A percentile compares a stretch with the other conserved stretches of the same genome.
Conservation (phyloP, 176 grass and related monocot species). For the Tuctoria greenei region DNA sequence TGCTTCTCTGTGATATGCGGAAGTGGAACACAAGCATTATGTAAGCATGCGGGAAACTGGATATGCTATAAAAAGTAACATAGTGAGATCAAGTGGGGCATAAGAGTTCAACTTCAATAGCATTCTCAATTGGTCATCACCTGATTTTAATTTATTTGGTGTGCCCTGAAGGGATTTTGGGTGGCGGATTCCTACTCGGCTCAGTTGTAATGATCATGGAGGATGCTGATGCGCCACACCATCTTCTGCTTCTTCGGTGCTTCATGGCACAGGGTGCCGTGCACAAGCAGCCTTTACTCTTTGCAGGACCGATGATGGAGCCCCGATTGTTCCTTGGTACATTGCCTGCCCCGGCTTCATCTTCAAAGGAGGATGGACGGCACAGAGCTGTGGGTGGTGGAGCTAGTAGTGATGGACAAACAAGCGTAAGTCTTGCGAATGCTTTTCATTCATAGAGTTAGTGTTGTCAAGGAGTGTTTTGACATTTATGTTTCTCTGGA, state of each 20-base stretch:
- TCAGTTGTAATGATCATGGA: conserved; percentile 93
- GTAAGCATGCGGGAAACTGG: neutral
- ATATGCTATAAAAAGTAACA: neutral
- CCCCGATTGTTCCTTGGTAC: conserved; percentile 79
- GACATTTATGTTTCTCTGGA: conserved; percentile 6
- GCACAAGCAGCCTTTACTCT: conserved; percentile 77
- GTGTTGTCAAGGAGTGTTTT: neutral
- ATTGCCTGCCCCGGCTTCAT: conserved; percentile 54
- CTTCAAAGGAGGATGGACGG: conserved; percentile 55
- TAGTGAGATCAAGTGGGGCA: neutral
- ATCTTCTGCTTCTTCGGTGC: conserved; percentile 74
- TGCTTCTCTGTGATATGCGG: neutral
- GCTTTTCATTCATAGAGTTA: neutral
- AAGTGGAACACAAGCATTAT: neutral
- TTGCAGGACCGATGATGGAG: conserved; percentile 60
- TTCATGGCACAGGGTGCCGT: conserved; percentile 89
- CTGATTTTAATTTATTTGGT: neutral
- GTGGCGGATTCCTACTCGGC: conserved; percentile 72
- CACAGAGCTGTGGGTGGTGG: conserved; percentile 12
- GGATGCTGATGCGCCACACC: conserved; percentile 76
- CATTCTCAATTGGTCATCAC: neutral
- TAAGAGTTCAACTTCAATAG: neutral
- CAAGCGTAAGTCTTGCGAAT: conserved; percentile 36
- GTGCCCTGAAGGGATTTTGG: conserved; percentile 64
- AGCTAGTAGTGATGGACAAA: conserved; percentile 30